These are phyloP conservation scores for Cercospora beticola DNA, from an alignment of 2,329 filamentous ascomycete species.

Conservation along the genomic window DNA sequence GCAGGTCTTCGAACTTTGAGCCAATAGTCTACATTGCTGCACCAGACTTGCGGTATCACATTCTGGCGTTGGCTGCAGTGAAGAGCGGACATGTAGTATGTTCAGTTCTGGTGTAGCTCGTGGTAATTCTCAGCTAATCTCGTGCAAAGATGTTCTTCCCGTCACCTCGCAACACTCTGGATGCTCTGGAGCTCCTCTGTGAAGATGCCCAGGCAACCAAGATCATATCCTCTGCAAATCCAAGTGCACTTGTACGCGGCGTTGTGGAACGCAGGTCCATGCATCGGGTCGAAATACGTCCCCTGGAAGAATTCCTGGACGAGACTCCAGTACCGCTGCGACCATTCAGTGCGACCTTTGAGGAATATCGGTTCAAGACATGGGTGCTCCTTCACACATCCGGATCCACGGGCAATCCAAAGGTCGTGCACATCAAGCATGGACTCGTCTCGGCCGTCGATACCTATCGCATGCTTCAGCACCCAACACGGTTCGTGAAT, in stretches of 20 bases:
- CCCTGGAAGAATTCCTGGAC: neutral
- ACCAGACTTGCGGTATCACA: constrained; percentile 11
- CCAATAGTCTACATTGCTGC: constrained; percentile 11
- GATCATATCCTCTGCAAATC: neutral
- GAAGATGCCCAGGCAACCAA: neutral
- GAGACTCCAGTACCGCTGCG: neutral
- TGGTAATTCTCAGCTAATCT: neutral
- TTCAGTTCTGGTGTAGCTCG: neutral
- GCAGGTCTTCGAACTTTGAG: neutral
- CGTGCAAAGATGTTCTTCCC: constrained; percentile 5
- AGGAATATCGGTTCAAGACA: constrained; percentile 14
- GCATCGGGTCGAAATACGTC: neutral
- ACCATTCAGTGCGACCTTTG: neutral
- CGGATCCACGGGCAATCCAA: constrained; percentile 20
- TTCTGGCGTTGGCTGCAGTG: constrained; percentile 10
- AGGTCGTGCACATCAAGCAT: constrained; percentile 19
- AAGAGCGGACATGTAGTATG: constrained; percentile 14
- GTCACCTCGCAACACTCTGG: constrained; percentile 9
- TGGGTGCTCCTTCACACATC: constrained; percentile 20
- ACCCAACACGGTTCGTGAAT: neutral
- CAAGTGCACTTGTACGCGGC: neutral
- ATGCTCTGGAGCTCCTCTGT: constrained; percentile 2
- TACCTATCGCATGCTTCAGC: constrained; percentile 6
- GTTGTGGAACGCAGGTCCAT: neutral
- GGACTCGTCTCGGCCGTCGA: constrained; percentile 14